These are phyloP conservation scores for Colletotrichum truncatum DNA, from an alignment of 2,329 filamentous ascomycete genomes.

Conservation along the genomic window DNA sequence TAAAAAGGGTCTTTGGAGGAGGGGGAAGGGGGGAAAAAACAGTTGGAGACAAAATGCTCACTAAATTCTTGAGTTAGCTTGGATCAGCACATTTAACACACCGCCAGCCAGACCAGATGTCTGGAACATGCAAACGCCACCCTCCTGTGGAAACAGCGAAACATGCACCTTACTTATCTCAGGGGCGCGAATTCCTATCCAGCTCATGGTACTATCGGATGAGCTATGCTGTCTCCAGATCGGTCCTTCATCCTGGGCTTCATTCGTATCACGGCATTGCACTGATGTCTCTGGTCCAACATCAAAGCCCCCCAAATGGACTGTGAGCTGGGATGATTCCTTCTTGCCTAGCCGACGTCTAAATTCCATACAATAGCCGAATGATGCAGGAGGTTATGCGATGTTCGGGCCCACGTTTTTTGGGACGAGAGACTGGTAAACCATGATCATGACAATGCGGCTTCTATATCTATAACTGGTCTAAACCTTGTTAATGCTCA, in stretches of 20 bases:
- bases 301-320: not conserved
- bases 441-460: slow-evolving; percentile 6
- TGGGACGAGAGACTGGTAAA: not conserved
- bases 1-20: not conserved
- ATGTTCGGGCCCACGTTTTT: not conserved
- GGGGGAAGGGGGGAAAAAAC: not conserved
- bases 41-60: not conserved
- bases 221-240: not conserved
- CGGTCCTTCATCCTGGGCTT: not conserved
- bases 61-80: not conserved
- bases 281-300: not conserved
- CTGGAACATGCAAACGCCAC: slow-evolving; percentile 11
- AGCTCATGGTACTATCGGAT: too few species aligned
- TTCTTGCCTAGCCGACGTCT: not conserved
- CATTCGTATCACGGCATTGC: not conserved
- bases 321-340: slow-evolving; percentile 3
- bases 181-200: too few species aligned
- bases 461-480: not conserved
- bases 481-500: slow-evolving; percentile 6
- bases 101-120: not conserved
- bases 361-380: not conserved
- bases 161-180: not conserved
- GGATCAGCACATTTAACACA: not conserved
- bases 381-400: not conserved
- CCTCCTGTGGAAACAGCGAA: not conserved